These are phyloP conservation scores for Podila epicladia DNA, from an alignment of 192 early-diverging fungal genomes.

Conservation along the genomic window DNA sequence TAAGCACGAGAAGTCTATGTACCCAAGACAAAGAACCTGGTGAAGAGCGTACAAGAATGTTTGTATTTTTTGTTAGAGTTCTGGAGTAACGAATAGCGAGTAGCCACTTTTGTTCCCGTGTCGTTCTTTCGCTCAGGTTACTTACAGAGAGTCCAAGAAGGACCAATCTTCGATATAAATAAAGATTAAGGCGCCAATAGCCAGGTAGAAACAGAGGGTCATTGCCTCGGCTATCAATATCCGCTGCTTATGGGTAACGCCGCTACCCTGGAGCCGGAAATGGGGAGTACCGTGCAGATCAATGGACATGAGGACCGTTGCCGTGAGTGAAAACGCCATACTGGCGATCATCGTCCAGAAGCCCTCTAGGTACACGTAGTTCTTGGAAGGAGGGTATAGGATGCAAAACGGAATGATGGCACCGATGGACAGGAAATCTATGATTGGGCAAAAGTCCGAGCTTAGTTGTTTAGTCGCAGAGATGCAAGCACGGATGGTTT, in stretches of 20 bases:
- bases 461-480: background rate
- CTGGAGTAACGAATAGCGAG: too few species aligned
- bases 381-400: slow-evolving; percentile 19
- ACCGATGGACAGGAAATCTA: slow-evolving; percentile 30
- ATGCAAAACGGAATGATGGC: slow-evolving; percentile 27
- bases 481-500: background rate
- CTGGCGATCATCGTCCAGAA: slow-evolving; percentile 41
- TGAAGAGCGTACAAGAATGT: background rate
- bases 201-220: slow-evolving; percentile 35
- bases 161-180: slow-evolving; percentile 34
- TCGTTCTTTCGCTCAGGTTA: background rate
- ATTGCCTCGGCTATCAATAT: slow-evolving; percentile 39
- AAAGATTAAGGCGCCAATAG: slow-evolving; percentile 31
- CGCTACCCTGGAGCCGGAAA: slow-evolving; percentile 30
- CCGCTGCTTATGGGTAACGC: slow-evolving; percentile 42
- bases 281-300: slow-evolving; percentile 31
- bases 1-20: background rate
- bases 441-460: background rate
- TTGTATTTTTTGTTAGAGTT: too few species aligned
- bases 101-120: too few species aligned
- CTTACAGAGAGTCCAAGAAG: slow-evolving; percentile 28
- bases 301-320: slow-evolving; percentile 29
- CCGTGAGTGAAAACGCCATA: slow-evolving; percentile 18
- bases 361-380: slow-evolving; percentile 27
- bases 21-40: slow-evolving; percentile 36